These are phyloP conservation scores for Myxozyma melibiosi DNA, from an alignment of 805 yeast species.

Conservation along the genomic window DNA sequence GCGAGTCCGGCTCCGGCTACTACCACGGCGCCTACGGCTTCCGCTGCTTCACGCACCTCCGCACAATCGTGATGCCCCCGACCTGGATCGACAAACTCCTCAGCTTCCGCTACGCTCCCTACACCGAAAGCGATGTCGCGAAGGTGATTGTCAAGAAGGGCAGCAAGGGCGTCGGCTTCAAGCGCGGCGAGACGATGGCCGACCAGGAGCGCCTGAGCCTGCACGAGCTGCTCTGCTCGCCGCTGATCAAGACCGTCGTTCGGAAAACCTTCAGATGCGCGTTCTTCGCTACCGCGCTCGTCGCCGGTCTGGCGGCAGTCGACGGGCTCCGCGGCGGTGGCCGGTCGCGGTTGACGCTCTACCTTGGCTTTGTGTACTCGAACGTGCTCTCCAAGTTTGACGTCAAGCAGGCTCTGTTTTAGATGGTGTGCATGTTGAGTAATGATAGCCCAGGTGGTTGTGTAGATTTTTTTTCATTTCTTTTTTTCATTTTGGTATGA, in stretches of 20 bases:
- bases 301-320: neutral
- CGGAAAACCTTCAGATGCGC: neutral
- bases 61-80: slow-evolving; percentile 2
- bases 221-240: too few species aligned
- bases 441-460: too few species aligned
- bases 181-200: slow-evolving; percentile 1
- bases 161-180: neutral
- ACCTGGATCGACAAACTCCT: slow-evolving; percentile 4
- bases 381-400: neutral
- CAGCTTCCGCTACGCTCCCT: slow-evolving; percentile 2
- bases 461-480: too few species aligned
- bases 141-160: neutral
- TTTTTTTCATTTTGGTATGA: too few species aligned
- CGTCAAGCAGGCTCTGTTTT: too few species aligned
- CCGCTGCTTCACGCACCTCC: neutral
- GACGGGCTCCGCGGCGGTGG: slow-evolving; percentile 2
- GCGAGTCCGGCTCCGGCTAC: slow-evolving; percentile 72
- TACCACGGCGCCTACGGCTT: slow-evolving; percentile 58
- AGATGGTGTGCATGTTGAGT: too few species aligned
- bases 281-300: neutral
- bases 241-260: neutral
- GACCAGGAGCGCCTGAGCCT: neutral
- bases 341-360: neutral
- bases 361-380: neutral
- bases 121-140: neutral